phyloP scores from a whole-genome alignment of 371 early-diverging fungal species.

The Nematocida sp. region DNA sequence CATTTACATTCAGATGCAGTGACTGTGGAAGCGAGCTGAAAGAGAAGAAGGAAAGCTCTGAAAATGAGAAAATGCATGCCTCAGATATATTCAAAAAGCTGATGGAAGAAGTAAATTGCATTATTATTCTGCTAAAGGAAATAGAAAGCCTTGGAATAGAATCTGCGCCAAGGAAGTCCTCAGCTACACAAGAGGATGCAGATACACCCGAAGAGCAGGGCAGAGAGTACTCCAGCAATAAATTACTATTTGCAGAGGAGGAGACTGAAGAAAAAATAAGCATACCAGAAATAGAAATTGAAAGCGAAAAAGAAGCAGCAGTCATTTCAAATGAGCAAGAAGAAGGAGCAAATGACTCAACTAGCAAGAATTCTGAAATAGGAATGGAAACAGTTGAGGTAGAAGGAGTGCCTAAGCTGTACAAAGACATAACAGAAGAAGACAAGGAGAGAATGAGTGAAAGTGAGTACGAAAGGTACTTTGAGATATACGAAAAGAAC shows the following conservation, averaged over 20 bases:
- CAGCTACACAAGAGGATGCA: not conserved
- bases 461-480: slow-evolving; percentile 71
- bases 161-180: slow-evolving; percentile 64
- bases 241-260: not conserved
- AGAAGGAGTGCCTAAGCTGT: slow-evolving; percentile 62
- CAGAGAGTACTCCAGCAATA: not conserved
- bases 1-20: slow-evolving; percentile 67
- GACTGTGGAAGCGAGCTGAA: slow-evolving; percentile 67
- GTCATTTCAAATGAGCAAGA: slow-evolving; percentile 1
- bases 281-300: slow-evolving; percentile 1
- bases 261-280: not conserved
- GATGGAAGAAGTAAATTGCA: slow-evolving; percentile 61
- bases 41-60: slow-evolving; percentile 60
- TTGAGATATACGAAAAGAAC: slow-evolving; percentile 65
- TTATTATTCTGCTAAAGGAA: slow-evolving; percentile 68
- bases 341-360: slow-evolving; percentile 44
- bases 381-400: slow-evolving; percentile 61
- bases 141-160: slow-evolving; percentile 65
- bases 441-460: slow-evolving; percentile 71
- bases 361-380: slow-evolving; percentile 1
- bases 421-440: slow-evolving; percentile 69
- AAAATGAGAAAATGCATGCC: slow-evolving; percentile 28
- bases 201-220: slow-evolving; percentile 30
- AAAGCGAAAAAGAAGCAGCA: slow-evolving; percentile 21
- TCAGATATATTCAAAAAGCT: slow-evolving; percentile 55